Conservation (phyloP, 495 filamentous ascomycete species). For the Glonium stellatum region DNA sequence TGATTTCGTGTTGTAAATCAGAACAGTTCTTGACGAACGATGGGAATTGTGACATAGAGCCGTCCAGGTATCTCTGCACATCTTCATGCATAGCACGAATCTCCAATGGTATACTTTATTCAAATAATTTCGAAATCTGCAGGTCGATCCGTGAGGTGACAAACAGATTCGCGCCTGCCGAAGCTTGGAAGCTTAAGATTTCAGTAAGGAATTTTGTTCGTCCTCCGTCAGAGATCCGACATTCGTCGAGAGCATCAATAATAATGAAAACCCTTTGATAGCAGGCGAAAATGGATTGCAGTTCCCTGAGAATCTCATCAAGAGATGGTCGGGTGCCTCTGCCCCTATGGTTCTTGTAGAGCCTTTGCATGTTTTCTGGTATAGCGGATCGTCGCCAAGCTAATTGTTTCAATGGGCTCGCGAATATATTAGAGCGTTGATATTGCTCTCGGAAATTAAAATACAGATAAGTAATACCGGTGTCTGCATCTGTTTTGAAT, state of each 20-base stretch:
- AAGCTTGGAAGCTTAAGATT: constrained; percentile 30
- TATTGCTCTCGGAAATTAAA: not conserved
- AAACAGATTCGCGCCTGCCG: constrained; percentile 31
- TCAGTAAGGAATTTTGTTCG: not conserved
- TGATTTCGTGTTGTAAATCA: constrained; percentile 33
- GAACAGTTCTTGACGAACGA: constrained; percentile 16
- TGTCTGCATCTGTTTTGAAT: not conserved
- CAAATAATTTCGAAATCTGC: constrained; percentile 32
- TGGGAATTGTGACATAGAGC: constrained; percentile 24
- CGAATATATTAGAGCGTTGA: not conserved
- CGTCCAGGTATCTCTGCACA: constrained; percentile 33
- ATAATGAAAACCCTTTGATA: not conserved
- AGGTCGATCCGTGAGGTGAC: constrained; percentile 39
- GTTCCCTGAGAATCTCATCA: not conserved
- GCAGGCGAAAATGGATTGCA: not conserved
- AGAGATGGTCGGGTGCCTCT: not conserved
- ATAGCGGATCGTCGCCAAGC: not conserved
- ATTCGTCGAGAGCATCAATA: not conserved
- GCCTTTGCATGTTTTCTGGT: not conserved
- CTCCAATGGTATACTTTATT: constrained; percentile 25
- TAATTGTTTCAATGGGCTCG: not conserved
- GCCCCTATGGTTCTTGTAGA: not conserved
- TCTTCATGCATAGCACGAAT: constrained; percentile 39
- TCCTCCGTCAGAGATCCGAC: not conserved
- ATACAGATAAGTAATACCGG: not conserved